Evolutionary conservation across 495 filamentous ascomycete species (phyloP).

Genomic region (Penicillium simplicissimum): DNA sequence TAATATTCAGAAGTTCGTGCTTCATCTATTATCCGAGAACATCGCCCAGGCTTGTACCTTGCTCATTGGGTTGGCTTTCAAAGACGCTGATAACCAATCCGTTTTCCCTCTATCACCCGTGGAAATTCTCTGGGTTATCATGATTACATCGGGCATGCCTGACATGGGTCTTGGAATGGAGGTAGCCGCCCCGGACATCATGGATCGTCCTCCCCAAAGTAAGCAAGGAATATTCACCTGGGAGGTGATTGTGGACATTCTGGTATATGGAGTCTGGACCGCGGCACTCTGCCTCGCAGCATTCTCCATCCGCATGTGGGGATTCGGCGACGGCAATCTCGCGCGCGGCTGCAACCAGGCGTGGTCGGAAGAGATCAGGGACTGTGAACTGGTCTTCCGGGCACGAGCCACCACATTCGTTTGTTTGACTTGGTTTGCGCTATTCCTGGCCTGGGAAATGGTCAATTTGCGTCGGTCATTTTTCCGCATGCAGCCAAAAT

Average conservation of each 20-base stretch:
- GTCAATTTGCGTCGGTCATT: slow-evolving; percentile 66
- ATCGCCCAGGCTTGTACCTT: slow-evolving; percentile 68
- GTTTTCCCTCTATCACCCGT: slow-evolving; percentile 74
- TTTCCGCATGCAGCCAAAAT: slow-evolving; percentile 64
- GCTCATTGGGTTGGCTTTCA: slow-evolving; percentile 70
- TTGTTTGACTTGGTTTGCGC: slow-evolving; percentile 72
- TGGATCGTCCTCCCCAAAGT: slow-evolving; percentile 64
- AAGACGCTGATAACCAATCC: slow-evolving; percentile 60
- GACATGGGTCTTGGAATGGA: slow-evolving; percentile 79
- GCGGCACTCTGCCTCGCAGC: slow-evolving; percentile 64
- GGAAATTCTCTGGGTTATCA: slow-evolving; percentile 77
- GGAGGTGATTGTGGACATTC: slow-evolving; percentile 67
- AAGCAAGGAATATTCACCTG: no score
- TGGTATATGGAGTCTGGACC: slow-evolving; percentile 71
- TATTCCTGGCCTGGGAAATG: slow-evolving; percentile 76
- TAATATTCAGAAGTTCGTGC: slow-evolving; percentile 77
- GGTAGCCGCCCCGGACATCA: slow-evolving; percentile 63
- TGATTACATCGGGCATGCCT: slow-evolving; percentile 73
- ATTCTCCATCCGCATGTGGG: slow-evolving; percentile 66
- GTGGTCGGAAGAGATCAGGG: no score
- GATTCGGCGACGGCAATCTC: slow-evolving; percentile 65
- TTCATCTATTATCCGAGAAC: slow-evolving; percentile 72
- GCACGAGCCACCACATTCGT: slow-evolving; percentile 72
- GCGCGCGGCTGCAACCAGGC: slow-evolving; percentile 65
- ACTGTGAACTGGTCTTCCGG: slow-evolving; percentile 65